A percentile compares a stretch with the other conserved stretches of the same genome.
These are phyloP conservation scores for Myrica gale DNA, from an alignment of 306 rosid species.

Conservation along the genomic window DNA sequence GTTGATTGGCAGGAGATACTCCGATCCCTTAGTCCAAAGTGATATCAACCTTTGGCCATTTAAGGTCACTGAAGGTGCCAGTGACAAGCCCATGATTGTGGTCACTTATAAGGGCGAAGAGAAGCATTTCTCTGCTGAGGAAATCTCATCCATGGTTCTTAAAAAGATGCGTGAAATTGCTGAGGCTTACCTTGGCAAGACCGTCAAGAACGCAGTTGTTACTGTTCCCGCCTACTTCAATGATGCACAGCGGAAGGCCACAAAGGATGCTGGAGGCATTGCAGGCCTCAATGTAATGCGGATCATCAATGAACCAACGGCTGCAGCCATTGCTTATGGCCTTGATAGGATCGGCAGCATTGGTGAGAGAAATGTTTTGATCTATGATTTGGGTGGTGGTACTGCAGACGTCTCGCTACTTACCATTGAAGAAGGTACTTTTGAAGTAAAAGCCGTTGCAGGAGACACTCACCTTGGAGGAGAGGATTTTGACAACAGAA, in stretches of 20 bases:
- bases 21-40: background rate
- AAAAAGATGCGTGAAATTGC: background rate
- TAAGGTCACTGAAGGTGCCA: background rate
- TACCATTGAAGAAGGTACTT: background rate
- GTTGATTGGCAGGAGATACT: constrained; percentile 10
- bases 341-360: background rate
- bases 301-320: constrained; percentile 15
- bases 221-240: background rate
- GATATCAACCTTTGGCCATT: background rate
- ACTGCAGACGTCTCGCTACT: constrained; percentile 20
- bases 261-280: background rate
- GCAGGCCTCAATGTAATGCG: constrained; percentile 2
- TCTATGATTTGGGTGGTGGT: constrained; percentile 23
- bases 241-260: background rate
- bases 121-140: background rate
- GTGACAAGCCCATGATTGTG: constrained; percentile 2
- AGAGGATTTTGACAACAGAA: constrained; percentile 32
- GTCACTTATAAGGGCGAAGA: background rate
- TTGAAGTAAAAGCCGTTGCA: constrained; percentile 17
- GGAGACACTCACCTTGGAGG: constrained; percentile 42
- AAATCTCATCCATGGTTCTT: constrained; percentile 11
- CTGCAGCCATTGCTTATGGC: constrained; percentile 19
- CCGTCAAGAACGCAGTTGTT: background rate
- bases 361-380: constrained; percentile 4
- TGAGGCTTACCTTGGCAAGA: background rate